These are phyloP conservation scores for Hericium coralloides DNA, from an alignment of 768 basidiomycete genomes.

Conservation along the genomic window DNA sequence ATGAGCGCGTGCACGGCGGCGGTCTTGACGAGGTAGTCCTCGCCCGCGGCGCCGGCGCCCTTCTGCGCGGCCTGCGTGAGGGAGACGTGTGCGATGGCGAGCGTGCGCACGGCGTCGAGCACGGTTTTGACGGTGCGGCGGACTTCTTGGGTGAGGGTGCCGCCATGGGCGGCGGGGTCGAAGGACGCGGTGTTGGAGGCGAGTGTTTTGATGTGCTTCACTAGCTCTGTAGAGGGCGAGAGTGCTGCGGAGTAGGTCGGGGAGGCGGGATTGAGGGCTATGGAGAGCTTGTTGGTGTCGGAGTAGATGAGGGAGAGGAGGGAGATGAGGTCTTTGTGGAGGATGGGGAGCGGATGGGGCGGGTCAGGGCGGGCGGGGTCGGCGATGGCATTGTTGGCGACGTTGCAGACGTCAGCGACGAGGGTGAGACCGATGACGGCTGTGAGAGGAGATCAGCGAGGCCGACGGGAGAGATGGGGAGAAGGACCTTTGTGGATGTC, in stretches of 20 bases:
- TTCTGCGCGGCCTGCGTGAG: constrained; percentile 3
- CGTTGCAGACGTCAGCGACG: constrained; percentile 17
- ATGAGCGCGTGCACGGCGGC: constrained; percentile 58
- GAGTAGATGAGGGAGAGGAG: constrained; percentile 50
- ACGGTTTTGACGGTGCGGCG: constrained; percentile 7
- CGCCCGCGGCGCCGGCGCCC: constrained; percentile 13
- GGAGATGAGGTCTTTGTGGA: constrained; percentile 49
- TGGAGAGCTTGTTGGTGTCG: constrained; percentile 50
- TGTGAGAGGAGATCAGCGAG: constrained; percentile 26
- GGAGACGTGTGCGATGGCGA: constrained; percentile 6
- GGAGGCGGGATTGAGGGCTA: constrained; percentile 48
- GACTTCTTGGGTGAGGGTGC: constrained; percentile 14
- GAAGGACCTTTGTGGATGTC: neutral
- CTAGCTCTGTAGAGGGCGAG: constrained; percentile 9
- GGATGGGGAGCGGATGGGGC: constrained; percentile 24
- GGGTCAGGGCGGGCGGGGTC: constrained; percentile 8
- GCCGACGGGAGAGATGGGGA: constrained; percentile 18
- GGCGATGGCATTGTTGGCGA: constrained; percentile 20
- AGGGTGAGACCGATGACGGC: constrained; percentile 4
- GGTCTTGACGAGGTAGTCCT: constrained; percentile 48
- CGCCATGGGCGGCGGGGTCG: constrained; percentile 9
- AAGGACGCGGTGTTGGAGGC: constrained; percentile 11
- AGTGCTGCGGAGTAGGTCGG: constrained; percentile 27
- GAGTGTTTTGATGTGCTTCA: constrained; percentile 5
- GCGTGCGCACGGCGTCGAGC: constrained; percentile 9